These are phyloP conservation scores for Gaeumannomyces sp. DNA, from an alignment of 2,329 filamentous ascomycete species.

Conservation along the genomic window DNA sequence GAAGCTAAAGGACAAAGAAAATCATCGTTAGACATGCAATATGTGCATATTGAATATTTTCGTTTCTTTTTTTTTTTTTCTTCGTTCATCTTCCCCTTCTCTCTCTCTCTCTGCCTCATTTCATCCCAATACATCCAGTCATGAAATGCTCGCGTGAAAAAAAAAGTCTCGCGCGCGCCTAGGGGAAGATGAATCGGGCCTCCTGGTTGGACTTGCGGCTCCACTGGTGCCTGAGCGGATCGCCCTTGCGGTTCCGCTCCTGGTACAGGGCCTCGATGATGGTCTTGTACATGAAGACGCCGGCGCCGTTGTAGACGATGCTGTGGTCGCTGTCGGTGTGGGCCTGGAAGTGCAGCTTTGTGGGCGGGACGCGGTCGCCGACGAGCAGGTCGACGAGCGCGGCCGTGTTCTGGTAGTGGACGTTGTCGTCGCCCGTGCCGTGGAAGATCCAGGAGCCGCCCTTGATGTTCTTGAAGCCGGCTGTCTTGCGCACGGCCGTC, in stretches of 20 bases:
- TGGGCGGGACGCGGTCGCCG: conserved; percentile 75
- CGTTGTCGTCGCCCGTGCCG: conserved; percentile 93
- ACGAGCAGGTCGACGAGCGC: conserved; percentile 83
- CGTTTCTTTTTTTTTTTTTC: neutral
- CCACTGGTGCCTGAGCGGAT: conserved; percentile 19
- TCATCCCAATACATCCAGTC: no score
- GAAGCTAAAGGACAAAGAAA: neutral
- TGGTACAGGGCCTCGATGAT: conserved; percentile 38
- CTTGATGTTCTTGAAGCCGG: conserved; percentile 63
- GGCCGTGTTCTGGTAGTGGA: conserved; percentile 92
- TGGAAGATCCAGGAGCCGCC: conserved; percentile 94
- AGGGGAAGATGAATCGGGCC: conserved; percentile 7
- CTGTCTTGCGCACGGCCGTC: conserved; percentile 63
- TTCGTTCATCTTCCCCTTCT: neutral
- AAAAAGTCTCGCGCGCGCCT: no score
- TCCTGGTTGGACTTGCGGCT: conserved; percentile 13
- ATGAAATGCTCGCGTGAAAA: no score
- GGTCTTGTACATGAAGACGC: conserved; percentile 81
- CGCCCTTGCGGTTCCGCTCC: conserved; percentile 48
- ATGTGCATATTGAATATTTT: neutral
- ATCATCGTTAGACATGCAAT: neutral
- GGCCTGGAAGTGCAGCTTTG: conserved; percentile 73
- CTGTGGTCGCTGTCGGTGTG: conserved; percentile 95
- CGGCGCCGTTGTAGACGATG: conserved; percentile 91
- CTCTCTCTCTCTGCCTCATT: neutral